Evolutionary conservation across 352 stramenopile genomes (phyloP), one percentile per base, ranked within the genome.

Genomic region (Globisporangium emineosum): DNA sequence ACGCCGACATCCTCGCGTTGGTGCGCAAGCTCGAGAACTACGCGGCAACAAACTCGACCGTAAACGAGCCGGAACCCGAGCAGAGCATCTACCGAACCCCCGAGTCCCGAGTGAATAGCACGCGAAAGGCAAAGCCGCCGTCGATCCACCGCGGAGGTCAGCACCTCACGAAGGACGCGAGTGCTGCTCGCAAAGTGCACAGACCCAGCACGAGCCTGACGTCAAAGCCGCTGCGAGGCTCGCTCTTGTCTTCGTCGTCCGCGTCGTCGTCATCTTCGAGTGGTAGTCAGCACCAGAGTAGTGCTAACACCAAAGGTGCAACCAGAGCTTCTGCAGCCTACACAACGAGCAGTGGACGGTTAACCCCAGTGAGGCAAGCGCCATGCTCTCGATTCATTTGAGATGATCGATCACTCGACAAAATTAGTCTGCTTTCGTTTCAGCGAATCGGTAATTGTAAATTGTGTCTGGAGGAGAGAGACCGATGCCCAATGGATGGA

Each of bases 21-120:
- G 57, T 69, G 57, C 64, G 49, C n/a, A 69, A 69, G 57, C 42
- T 69, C 19, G 64, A 69, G 29, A 52, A 45, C 21, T 57, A 53
- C 33, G 58, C 62, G 0, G 54, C 56, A 3, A 33, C 37, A 21
- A 43, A 19, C 35, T 47, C 15, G 8, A 25, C 13, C 7, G 43
- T 25, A 2, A 35, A 30, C 2, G 62, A 67, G 10, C 62, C 54
- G 3, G 62, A 67, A 29, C 30, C 54, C 0, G 62, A 67, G 54
- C 55, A 63, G 21, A 50, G 50, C 30, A 54, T 45, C 35, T 62
- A 40, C 23, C 40, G 43, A 19, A 67, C 62, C 17, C 62, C 54
- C 33, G 54, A 61, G 35, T 27, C 62, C 2, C 62, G 45, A n/a
- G n/a, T 35, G n/a, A 53, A n/a, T 5, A 43, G 29, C 13, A 29